Evolutionary conservation across 2,329 filamentous ascomycete genomes (phyloP), one percentile per base, ranked within the genome.

Genomic region (Xylariaceae sp.): DNA sequence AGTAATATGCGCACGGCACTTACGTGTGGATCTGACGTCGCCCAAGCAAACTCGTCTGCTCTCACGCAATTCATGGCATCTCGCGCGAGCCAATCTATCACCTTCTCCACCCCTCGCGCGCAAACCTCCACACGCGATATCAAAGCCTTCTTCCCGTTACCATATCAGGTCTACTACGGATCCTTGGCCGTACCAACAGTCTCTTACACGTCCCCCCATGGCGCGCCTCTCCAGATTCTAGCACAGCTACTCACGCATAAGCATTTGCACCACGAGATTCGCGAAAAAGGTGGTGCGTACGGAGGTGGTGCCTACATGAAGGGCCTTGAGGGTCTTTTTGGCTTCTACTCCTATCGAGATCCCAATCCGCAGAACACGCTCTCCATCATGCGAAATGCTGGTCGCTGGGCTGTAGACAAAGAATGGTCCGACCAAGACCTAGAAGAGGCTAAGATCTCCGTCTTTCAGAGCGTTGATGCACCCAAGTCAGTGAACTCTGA

Each of bases 161-260:
- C 94, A 1, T 99, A 96, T 70, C 94, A 99, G 70, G 94, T 99
- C 32, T 96, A 95, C 66, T 97, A 97, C 66, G 90, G 92, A 7
- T 87, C 86, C 14, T 77, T 94, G 40, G 86, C 90, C 15, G 71
- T 96, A 12, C 85, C 88, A 6, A 95, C 92, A 0, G 86, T 87
- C 0, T 88, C 91, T 0, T 99, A 96, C 69, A 85, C 83, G 3
- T 82, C 88, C 39, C 68, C 83, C 0, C 79, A 87, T 45, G 85
- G 87, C 38, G 89, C 94, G 1, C 81, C 90, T 0, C 82, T 97
- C 14, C 90, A 92, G 61, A 87, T 97, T 38, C 82, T 99, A 18
- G 85, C 91, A 11, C 90, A 96, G 66, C 82, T 99, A 15, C 80
- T 99, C 31, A 97, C 92, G 0, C 92, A 99, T 73, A 96, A 96